Base-by-base conservation (phyloP, 768 basidiomycete species). In the Dentipellis sp. region DNA sequence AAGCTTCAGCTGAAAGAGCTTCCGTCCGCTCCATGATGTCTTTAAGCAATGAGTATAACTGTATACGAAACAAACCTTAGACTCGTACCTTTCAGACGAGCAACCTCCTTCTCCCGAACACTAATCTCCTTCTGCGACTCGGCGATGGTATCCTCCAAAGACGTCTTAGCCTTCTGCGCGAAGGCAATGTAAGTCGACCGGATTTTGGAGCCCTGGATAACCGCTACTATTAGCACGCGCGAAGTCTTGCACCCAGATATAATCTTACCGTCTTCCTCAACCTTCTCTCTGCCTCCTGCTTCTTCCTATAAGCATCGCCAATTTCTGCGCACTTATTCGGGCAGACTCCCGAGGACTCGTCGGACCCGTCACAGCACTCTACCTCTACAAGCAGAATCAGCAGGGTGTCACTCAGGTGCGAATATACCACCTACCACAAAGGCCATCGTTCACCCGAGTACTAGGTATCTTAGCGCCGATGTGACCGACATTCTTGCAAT, bases 311-410 rank as follows among this genome's bases (percentile, higher is more conserved):
- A 35, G 64, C 80, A 56, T 81, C 79, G 1, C 94, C 93, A 46
- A 89, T 76, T 65, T 86, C 82, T 49, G 77, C 75, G 67, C 97
- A 99, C 2, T 71, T 72, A 68, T 97, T 84, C 37, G 77, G 70
- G 68, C 97, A 99, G 14, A 86, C 75, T 16, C 92, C 92, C 10
- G 80, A 69, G 22, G 75, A 78, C 71, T 99, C 97, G 69, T 99
- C 95, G 0, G 93, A 92, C 11, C 95, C 95, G 63, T 99, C 95
- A 65, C 95, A 99, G 64, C 95, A 99, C 66, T 91, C 82, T 0
- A 80, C 77, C 67, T 99, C 95, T 97, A 5, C 10, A 10, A 4
- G 19, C 49, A 73, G 42, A 70, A 62, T 51, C 29, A 37, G 35
- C 19, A 35, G 29, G 17, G 10, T 12, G 29, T 42, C 11, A 42